Evolutionary conservation across 2,329 filamentous ascomycete genomes (phyloP), one percentile per base, ranked within the genome.

Genomic region (Seiridium unicorne): DNA sequence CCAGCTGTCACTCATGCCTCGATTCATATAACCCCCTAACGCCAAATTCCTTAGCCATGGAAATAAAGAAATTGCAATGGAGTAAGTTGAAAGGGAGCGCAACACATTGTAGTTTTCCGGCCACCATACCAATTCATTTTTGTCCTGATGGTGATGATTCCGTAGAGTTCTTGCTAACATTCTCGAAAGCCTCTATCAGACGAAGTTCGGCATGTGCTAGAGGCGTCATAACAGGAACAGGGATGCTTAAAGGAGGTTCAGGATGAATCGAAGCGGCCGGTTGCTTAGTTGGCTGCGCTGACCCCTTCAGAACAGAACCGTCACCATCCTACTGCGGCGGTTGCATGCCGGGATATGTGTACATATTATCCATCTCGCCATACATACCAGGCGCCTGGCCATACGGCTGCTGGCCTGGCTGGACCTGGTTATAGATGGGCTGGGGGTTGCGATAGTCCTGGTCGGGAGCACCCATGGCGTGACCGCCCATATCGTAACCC

Each of bases 401-500:
- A 72, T 96, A 96, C 10, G 85, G 84, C 56, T 85, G 84, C 10
- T 90, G 86, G 54, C 90, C 89, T 11, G 88, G 80, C 66, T 92
- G 91, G 60, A 93, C 90, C 64, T 92, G 88, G 58, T 88, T 89
- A 72, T 97, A 97, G 86, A 97, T 94, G 69, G 85, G 85, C 49
- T 85, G 85, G 49, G 91, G 87, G 67, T 88, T 85, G 63, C 92
- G 89, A 74, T 96, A 96, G 67, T 95, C 91, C 66, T 89, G 84
- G 58, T 93, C 90, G 51, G 86, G 81, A 18, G 46, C 55, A 44
- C 81, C 80, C 62, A 93, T 83, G 59, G 80, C 77, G 70, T 91
- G 89, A 48, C 85, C 80, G 48, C 81, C 80, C 73, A 91, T 82
- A 62, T 80, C 73, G 61, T 89, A 89, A 73, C 90, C 81, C 62